Conservation (phyloP, 208 protist genomes). For the Trypanosoma grayi region DNA sequence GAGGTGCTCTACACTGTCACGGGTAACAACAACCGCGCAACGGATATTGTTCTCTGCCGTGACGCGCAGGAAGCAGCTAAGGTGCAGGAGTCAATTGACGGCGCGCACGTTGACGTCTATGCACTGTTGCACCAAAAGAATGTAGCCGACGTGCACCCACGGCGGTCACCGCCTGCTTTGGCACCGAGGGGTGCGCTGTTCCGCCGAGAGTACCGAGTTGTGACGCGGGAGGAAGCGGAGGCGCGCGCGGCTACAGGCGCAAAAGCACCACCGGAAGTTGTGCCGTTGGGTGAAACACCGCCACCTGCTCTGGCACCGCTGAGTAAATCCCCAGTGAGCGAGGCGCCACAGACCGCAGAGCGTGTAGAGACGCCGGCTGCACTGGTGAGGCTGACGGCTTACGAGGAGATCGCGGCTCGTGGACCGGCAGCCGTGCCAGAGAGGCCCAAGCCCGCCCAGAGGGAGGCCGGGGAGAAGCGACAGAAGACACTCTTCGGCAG, state of each 20-base stretch:
- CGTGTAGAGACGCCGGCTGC: too few relatives aligned
- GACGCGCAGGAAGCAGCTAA: conserved; percentile 1
- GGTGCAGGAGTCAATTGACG: conserved; percentile 7
- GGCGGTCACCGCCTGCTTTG: neutral
- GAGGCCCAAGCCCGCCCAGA: neutral
- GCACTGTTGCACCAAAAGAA: conserved; percentile 10
- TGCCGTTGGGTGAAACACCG: too few relatives aligned
- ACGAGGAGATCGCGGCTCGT: too few relatives aligned
- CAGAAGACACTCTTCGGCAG: conserved; percentile 41
- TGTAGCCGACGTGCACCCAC: neutral
- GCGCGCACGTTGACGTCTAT: conserved; percentile 11
- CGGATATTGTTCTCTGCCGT: conserved; percentile 1
- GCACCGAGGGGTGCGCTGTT: neutral
- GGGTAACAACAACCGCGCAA: neutral
- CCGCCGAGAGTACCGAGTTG: conserved; percentile 28
- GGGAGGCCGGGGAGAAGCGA: conserved; percentile 7
- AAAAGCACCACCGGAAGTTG: neutral
- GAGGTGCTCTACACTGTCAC: conserved; percentile 26
- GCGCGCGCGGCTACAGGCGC: neutral
- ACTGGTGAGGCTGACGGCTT: too few relatives aligned
- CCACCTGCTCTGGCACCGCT: too few relatives aligned
- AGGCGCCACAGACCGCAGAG: too few relatives aligned
- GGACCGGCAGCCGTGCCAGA: neutral
- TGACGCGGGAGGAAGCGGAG: conserved; percentile 17
- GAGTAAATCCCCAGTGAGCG: too few relatives aligned